Evolutionary conservation across 208 protist species (phyloP), one percentile per base, ranked within the genome.

Genomic region (Trypanosoma lewisi): DNA sequence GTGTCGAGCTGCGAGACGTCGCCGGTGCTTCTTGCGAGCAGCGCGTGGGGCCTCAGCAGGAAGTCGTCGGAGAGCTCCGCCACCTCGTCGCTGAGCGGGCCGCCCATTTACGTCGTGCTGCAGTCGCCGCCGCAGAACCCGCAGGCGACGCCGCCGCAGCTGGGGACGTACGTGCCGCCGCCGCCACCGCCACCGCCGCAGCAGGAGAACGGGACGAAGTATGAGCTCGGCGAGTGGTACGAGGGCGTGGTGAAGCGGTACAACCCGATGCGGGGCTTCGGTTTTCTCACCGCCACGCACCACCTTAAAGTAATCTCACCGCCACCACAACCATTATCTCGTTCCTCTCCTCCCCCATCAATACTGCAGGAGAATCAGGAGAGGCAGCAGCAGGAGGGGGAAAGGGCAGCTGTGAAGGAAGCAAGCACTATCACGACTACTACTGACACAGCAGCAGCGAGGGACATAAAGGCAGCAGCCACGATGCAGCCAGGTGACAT

Each of bases 231-330:
- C 14, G 70, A 64, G 17, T 76, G 69, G 77, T 90, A 87, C 64
- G 80, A 85, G 56, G 83, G 80, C 14, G 53, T 77, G 16, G 80
- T 90, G 42, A 90, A 85, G 73, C 82, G 82, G 23, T 89, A 85
- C 70, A 85, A 85, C 57, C 82, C 75, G 0, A 77, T 79, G 44
- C 78, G 78, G 25, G 78, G 82, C 17, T 89, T 85, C 33, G 85
- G 85, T 14, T 92, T 89, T 65, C 52, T 92, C 30, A 89, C 77
- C 6, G 82, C 72, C n/a, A 73, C 65, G 2, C 61, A 79, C 44
- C 77, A 76, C 49, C 51, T 86, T 2, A 52, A 70, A 23, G 49
- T 66, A 2, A 54, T 53, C 34, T 57, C 60, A 70, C 63, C 66
- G 63, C 41, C 23, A 44, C 42, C 61, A 36, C 51, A 36, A 50